These are phyloP conservation scores for Teratosphaeria viscida DNA, from an alignment of 2,329 filamentous ascomycete species.

Conservation along the genomic window DNA sequence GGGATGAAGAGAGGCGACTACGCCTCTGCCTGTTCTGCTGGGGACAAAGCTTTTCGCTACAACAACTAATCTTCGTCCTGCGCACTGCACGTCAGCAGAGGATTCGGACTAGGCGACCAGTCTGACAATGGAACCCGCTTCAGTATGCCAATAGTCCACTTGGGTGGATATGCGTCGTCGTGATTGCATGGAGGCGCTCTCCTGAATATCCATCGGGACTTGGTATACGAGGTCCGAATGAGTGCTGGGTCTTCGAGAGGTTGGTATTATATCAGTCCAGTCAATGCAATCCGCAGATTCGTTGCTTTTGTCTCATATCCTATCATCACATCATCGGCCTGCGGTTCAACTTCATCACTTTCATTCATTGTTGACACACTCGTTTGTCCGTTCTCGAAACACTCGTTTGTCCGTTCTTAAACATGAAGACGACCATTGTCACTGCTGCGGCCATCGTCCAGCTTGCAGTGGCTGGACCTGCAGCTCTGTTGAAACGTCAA, in stretches of 20 bases:
- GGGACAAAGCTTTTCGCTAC: background rate
- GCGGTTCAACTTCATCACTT: background rate
- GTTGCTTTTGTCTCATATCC: background rate
- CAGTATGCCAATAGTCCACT: background rate
- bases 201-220: background rate
- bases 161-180: background rate
- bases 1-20: background rate
- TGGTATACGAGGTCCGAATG: background rate
- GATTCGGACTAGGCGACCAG: background rate
- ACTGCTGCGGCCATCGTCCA: constrained; percentile 9
- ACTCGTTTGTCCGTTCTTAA: background rate
- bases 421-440: constrained; percentile 8
- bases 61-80: background rate
- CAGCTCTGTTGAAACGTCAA: constrained; percentile 7
- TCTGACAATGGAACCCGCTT: background rate
- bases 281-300: background rate
- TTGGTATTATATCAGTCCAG: background rate
- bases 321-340: background rate
- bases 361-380: background rate
- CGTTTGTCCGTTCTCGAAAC: background rate
- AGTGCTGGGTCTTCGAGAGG: background rate
- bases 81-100: background rate
- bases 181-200: background rate
- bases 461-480: constrained; percentile 8
- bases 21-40: background rate